phyloP scores from a whole-genome alignment of 1,284 basidiomycete species.

The Porphyrellus sp. region DNA sequence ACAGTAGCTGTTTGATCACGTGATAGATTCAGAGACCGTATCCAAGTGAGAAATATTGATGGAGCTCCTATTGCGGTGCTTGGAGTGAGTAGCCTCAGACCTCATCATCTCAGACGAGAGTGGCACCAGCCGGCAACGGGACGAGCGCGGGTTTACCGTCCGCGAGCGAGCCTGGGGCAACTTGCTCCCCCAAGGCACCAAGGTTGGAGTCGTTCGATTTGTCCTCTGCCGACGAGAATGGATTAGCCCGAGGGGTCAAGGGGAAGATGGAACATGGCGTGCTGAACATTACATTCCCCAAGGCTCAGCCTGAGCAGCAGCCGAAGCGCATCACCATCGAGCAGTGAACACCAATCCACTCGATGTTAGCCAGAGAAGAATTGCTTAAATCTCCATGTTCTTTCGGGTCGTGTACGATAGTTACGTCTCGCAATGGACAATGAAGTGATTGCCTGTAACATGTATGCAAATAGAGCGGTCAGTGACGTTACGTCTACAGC shows the following conservation, averaged over 20 bases:
- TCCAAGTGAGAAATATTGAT: constrained; percentile 59
- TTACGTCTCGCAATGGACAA: neutral
- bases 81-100: too few relatives aligned
- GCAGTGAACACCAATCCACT: constrained; percentile 14
- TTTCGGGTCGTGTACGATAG: constrained; percentile 9
- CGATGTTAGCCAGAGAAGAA: neutral
- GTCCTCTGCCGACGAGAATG: neutral
- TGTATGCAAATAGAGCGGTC: neutral
- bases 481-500: neutral
- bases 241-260: constrained; percentile 39
- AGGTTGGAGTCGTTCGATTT: constrained; percentile 35
- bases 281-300: constrained; percentile 45
- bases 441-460: neutral
- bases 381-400: neutral
- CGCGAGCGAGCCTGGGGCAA: constrained; percentile 49
- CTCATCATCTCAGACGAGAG: constrained; percentile 48
- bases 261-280: constrained; percentile 45
- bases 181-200: constrained; percentile 47
- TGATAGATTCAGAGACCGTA: too few relatives aligned
- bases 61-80: constrained; percentile 63
- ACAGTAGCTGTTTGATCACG: too few relatives aligned
- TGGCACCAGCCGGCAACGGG: constrained; percentile 33
- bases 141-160: constrained; percentile 46
- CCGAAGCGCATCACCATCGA: constrained; percentile 39
- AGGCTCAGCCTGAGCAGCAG: constrained; percentile 34